Conservation (phyloP, 768 basidiomycete species). For the Phanerochaete carnosa region DNA sequence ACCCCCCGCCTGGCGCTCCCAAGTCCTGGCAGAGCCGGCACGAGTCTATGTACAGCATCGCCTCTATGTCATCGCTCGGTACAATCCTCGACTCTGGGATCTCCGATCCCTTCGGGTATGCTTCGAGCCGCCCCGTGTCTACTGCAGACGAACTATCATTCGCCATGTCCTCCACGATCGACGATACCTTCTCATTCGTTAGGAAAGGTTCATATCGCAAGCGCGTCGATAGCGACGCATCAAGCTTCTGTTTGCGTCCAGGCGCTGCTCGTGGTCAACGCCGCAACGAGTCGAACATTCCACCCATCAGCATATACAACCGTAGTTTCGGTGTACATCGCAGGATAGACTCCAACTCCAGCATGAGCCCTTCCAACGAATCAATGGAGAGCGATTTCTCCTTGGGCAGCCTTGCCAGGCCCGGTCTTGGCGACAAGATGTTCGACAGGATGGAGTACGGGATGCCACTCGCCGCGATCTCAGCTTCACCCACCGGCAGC, state of each 20-base stretch:
- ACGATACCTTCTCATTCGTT: conserved; percentile 73
- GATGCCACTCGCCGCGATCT: conserved; percentile 57
- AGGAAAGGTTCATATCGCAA: conserved; percentile 35
- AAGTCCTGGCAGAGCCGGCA: conserved; percentile 42
- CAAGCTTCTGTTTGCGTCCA: conserved; percentile 71
- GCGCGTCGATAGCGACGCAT: conserved; percentile 72
- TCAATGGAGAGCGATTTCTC: conserved; percentile 56
- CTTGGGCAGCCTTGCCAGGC: conserved; percentile 54
- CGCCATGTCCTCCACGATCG: conserved; percentile 50
- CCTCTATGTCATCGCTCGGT: conserved; percentile 79
- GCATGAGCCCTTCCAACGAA: conserved; percentile 58
- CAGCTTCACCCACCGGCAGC: conserved; percentile 60
- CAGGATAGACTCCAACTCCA: conserved; percentile 56
- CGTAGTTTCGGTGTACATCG: conserved; percentile 51
- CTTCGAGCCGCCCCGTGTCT: conserved; percentile 52
- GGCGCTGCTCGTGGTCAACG: conserved; percentile 47
- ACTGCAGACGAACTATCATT: conserved; percentile 49
- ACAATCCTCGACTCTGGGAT: conserved; percentile 59
- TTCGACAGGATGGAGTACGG: conserved; percentile 60
- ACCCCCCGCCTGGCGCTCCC: conserved; percentile 45
- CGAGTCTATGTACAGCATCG: conserved; percentile 69
- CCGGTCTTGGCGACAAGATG: conserved; percentile 86
- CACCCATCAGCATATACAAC: conserved; percentile 73
- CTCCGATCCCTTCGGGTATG: conserved; percentile 75
- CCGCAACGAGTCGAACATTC: conserved; percentile 53